Percentiles rank a stretch among this genome's conserved stretches.
Evolutionary conservation across 129 eudicot species (phyloP).

Genomic region (Flaveria ramosissima): DNA sequence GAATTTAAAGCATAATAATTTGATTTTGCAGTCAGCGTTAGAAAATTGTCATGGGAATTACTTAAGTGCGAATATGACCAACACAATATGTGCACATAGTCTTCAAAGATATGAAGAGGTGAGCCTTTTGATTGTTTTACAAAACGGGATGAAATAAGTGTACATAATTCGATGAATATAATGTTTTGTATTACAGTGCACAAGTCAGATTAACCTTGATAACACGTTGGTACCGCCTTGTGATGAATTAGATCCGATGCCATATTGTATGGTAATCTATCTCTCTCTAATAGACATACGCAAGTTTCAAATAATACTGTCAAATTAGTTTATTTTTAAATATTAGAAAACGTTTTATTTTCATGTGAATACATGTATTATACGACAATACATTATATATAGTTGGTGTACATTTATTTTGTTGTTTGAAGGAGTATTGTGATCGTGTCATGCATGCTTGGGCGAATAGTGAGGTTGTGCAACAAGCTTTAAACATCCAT

Average conservation of each 20-base stretch:
- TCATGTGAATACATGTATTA: no score
- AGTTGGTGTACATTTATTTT: no score
- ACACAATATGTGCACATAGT: neutral
- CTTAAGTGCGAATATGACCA: neutral
- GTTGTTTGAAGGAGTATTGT: no score
- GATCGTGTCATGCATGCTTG: neutral
- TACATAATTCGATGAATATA: neutral
- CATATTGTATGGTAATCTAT: neutral
- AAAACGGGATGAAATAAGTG: no score
- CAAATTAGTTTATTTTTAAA: no score
- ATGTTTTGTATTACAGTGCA: conserved; percentile 8
- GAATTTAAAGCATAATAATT: neutral
- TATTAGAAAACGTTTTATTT: no score
- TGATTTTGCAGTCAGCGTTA: neutral
- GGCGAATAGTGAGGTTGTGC: conserved; percentile 17
- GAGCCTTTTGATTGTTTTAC: neutral
- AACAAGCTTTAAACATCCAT: conserved; percentile 16
- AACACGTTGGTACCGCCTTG: neutral
- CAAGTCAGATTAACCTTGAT: conserved; percentile 1
- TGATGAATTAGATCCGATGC: neutral
- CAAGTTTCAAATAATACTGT: no score
- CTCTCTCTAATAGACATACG: neutral
- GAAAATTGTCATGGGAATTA: neutral
- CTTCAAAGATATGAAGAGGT: conserved; percentile 9
- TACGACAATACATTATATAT: no score